Conservation (phyloP, 352 stramenopile genomes). For the Aphanomyces cochlioides region DNA sequence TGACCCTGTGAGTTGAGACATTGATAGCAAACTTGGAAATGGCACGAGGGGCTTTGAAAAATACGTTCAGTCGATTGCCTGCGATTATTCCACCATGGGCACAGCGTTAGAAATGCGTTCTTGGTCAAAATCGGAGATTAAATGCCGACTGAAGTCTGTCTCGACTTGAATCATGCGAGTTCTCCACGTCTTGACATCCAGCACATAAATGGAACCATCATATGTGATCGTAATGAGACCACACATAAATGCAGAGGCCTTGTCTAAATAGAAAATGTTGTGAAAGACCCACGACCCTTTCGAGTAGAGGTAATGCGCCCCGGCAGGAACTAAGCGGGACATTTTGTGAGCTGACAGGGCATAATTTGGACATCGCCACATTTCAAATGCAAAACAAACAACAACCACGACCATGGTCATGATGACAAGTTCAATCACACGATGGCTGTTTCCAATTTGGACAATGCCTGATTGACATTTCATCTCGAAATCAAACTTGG, state of each 20-base stretch:
- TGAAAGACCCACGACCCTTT: neutral
- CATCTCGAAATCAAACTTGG: constrained; percentile 20
- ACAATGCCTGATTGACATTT: constrained; percentile 5
- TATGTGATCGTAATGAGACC: neutral
- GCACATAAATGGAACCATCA: neutral
- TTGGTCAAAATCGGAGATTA: neutral
- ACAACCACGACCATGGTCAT: neutral
- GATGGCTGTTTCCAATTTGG: neutral
- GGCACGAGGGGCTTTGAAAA: neutral
- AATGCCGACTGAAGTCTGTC: neutral
- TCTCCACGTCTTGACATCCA: constrained; percentile 29
- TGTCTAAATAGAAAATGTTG: constrained; percentile 17
- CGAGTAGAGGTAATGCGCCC: constrained; percentile 5
- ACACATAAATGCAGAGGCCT: constrained; percentile 25
- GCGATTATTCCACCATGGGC: constrained; percentile 1
- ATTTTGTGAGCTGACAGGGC: neutral
- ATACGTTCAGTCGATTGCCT: neutral
- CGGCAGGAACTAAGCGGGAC: neutral
- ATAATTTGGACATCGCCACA: neutral
- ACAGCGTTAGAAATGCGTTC: neutral
- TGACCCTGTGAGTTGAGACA: neutral
- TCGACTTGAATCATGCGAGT: neutral
- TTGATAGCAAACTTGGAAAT: neutral
- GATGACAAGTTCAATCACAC: neutral
- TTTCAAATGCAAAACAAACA: neutral